Base-by-base conservation (phyloP, 2,329 filamentous ascomycete genomes). In the Claviceps quebecensis region DNA sequence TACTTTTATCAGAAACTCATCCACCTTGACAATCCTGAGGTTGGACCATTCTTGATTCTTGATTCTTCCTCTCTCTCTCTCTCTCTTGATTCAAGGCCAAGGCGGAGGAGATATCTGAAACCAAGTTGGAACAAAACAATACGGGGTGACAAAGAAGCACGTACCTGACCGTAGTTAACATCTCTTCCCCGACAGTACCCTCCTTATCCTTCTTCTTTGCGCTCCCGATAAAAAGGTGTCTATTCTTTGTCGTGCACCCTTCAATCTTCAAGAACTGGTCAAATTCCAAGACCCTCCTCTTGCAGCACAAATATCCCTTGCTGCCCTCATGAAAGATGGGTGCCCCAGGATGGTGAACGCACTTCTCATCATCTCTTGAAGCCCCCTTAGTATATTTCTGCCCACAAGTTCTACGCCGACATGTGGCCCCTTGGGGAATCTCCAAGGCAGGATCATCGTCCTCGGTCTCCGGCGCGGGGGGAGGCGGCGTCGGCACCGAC, bases 241-340 rank as follows among this genome's bases (percentile, higher is more conserved):
- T 75, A 44, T 75, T 72, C 69, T 90, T 93, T 44, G 84, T 89
- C 65, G 81, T 82, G 70, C 93, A 98, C 1, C 93, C 93, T 60
- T 86, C 82, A 54, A 98, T 91, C 69, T 87, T 93, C 83, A 98
- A 83, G 69, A 98, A 98, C 68, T 97, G 85, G 66, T 98, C 90
- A 67, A 98, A 98, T 65, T 98, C 93, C 53, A 98, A 72, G 53
- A 98, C 93, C 39, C 89, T 79, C 60, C 88, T 77, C 78, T 97
- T 97, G 72, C 93, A 98, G 74, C 93, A 98, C 54, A 83, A 89
- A 76, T 93, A 98, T 1, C 93, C 93, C 73, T 98, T 98, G 71
- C 87, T 95, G 38, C 93, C 93, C 72, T 98, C 93, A 67, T 98
- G 93, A 71, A 98, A 98, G 58, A 98, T 84, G 23, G 93, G 87